Base-by-base conservation (phyloP, 306 rosid species). In the Rosa lucieae region DNA sequence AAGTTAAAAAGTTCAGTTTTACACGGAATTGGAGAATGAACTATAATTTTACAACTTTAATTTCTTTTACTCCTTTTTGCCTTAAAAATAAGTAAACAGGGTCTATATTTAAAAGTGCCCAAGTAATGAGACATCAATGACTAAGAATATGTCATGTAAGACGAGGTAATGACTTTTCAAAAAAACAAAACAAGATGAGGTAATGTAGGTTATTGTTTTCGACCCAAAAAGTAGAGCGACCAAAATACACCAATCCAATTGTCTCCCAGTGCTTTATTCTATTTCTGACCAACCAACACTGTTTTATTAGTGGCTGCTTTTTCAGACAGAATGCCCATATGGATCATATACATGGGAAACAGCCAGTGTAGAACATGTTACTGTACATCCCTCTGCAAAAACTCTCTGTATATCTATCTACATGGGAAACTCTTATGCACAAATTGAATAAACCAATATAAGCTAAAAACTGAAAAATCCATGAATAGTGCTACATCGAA, bases 381-480 rank as follows among this genome's bases (percentile, higher is more conserved):
- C 8, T 10, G 61, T 47, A 75, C 70, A 13, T 58, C 78, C 37
- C 21, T 63, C 20, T 63, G 52, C 18, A 59, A 74, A 26, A 40
- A 23, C 62, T 13, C 21, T 35, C 46, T 18, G 58, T 46, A 47
- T 63, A 56, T 61, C 79, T 72, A 74, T 76, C 78, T 83, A 87
- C 88, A 84, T 42, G 82, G 68, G 62, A 70, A 62, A 67, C 79
- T 29, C 35, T 63, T 75, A 82, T 47, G 80, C 85, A 67, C 67
- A 82, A 87, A 80, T 84, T 79, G 80, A 90, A 92, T 87, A 10
- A 86, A 91, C 82, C 83, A 87, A 87, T 89, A 82, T 85, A 76
- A 5, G 47, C 37, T 13, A 63, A 77, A 51, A 81, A 62, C 6
- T 2, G 1, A 35, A 32, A 32, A 13, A 73, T 86, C 18, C 20